A percentile compares a stretch with the other conserved stretches of the same genome.
phyloP scores from a whole-genome alignment of 1,139 yeast species.

The Yamadazyma dendronema region DNA sequence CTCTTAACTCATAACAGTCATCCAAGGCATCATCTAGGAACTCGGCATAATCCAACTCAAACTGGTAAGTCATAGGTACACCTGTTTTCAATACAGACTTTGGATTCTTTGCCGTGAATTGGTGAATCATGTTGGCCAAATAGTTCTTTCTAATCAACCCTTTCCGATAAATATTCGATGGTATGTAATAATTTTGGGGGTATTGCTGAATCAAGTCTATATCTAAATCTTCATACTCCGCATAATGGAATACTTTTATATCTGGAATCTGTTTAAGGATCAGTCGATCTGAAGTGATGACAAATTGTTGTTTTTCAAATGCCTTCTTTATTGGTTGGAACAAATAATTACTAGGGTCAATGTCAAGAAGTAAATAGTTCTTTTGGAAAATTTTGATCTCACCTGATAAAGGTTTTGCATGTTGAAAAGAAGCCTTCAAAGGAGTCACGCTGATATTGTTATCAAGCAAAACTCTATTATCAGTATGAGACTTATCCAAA shows the following conservation, averaged over 20 bases:
- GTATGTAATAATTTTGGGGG: constrained; percentile 54
- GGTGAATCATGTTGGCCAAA: constrained; percentile 74
- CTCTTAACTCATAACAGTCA: constrained; percentile 84
- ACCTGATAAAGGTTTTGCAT: constrained; percentile 54
- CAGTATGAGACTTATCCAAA: constrained; percentile 51
- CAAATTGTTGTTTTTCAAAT: constrained; percentile 26
- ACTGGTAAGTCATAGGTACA: constrained; percentile 71
- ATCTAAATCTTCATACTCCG: constrained; percentile 87
- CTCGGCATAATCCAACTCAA: constrained; percentile 96
- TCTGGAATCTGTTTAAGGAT: constrained; percentile 21
- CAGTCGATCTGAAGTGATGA: constrained; percentile 25
- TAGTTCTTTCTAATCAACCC: constrained; percentile 89
- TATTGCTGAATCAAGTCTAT: constrained; percentile 55
- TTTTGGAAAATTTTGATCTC: constrained; percentile 39
- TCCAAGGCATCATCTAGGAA: constrained; percentile 90
- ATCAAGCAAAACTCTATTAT: constrained; percentile 52
- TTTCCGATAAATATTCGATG: constrained; percentile 82
- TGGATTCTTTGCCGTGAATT: constrained; percentile 74
- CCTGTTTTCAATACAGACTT: constrained; percentile 56
- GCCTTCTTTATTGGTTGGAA: constrained; percentile 53
- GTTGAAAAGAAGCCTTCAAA: constrained; percentile 68
- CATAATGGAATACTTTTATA: constrained; percentile 61
- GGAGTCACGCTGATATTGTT: constrained; percentile 77
- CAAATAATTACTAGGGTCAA: constrained; percentile 50
- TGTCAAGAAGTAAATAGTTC: constrained; percentile 28